Base-by-base conservation (phyloP, 768 basidiomycete genomes). In the Multifurca ochricompacta region DNA sequence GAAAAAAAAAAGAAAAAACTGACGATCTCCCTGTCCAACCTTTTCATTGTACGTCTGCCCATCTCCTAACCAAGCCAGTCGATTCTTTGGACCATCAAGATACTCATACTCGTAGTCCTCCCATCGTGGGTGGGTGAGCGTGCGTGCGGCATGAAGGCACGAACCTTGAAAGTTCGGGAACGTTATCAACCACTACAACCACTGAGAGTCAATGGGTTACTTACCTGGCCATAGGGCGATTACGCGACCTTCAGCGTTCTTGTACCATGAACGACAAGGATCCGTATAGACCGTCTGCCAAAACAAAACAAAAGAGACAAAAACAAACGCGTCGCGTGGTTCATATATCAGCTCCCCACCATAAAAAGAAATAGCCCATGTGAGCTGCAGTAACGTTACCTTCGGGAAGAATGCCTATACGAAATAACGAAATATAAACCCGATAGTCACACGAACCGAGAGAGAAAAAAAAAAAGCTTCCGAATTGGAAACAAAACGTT, bases 21-120 rank as follows among this genome's bases (percentile, higher is more conserved):
- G n/a, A n/a, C n/a, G n/a, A n/a, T n/a, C 59, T 47, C 16, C 58
- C 58, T 21, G 28, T 45, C 36, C 61, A 14, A 53, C 58, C 46
- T 51, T 54, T 59, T 66, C 66, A 19, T 56, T 41, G n/a, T 16
- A 19, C 1, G 63, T 64, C 62, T 61, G 64, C 1, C 68, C 68
- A 21, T 62, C 60, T 1, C 68, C 68, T 23, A 67, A 62, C 64
- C 64, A 67, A 11, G 56, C 56, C 40, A 69, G 56, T 0, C 63
- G 54, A 43, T 64, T 64, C 25, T 45, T 47, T n/a, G 37, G 39
- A 7, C 36, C 35, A 25, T 59, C 56, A 9, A 61, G 47, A 28
- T 63, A 63, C 11, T 58, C 50, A 49, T 41, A 69, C 35, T 58
- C 50, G 51, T 41, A 69, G 31, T 67, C 68, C 40, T 69, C 68